Base-by-base conservation (phyloP, 331 rosid genomes). In the Spiraea crenata region DNA sequence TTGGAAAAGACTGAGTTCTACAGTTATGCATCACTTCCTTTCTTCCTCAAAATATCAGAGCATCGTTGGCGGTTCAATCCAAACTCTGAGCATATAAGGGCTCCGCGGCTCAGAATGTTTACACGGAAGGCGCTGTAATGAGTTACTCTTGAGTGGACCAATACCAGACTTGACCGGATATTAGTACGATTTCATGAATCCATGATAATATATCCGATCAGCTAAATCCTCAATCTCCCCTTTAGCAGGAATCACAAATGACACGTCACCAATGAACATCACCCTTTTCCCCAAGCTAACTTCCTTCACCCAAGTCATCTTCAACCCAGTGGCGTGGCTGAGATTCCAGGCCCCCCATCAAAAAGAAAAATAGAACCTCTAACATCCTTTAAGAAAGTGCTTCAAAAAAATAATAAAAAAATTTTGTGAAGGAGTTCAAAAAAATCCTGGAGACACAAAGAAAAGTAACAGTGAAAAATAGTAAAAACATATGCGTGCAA, bases 231-330 rank as follows among this genome's bases (percentile, higher is more conserved):
- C 44, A 5, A 20, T 42, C 20, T 63, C 68, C 25, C 68, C 54
- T 11, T 20, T 25, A 5, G 68, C 52, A 19, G 51, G 20, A 44
- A 41, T 41, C 52, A 63, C 17, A 20, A 63, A 20, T 13, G 68
- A 63, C 17, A 63, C 44, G 9, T 63, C 68, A 63, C 68, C 68
- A 3, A 63, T 35, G 31, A 63, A 63, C 44, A 63, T 17, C 50
- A 44, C 68, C 44, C 68, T 63, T 42, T 44, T 20, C 4, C 68
- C 54, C 68, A 63, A 63, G 68, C 68, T 44, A 44, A 42, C 68
- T 20, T 4, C 19, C 68, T 63, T 63, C 9, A 63, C 39, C 68
- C 68, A 63, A 41, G 15, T 63, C 68, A 63, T 42, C 44, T 63
- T 37, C 68, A 44, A 19, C 68, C 68, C n/a, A n/a, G n/a, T n/a